A percentile compares a stretch with the other conserved stretches of the same genome.
These are phyloP conservation scores for Barnettozyma wickerhamii DNA, from an alignment of 805 yeast species.

Conservation along the genomic window DNA sequence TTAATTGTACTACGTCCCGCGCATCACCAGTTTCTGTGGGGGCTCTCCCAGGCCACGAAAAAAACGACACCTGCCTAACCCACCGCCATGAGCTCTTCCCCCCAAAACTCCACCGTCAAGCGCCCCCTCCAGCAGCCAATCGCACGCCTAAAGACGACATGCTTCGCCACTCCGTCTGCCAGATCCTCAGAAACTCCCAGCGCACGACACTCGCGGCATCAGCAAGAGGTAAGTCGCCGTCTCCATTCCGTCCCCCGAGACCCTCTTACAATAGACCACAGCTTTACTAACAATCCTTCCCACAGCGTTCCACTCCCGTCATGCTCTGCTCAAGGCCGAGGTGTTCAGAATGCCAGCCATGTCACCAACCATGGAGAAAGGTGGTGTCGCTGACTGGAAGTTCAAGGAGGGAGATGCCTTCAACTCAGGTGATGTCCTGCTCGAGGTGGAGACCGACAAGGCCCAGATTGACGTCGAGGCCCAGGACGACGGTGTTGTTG, in stretches of 20 bases:
- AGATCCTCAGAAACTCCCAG: background rate
- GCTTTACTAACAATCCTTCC: slow-evolving; percentile 2
- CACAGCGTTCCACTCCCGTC: slow-evolving; percentile 24
- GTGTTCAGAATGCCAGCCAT: slow-evolving; percentile 93
- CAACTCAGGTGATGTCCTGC: slow-evolving; percentile 73
- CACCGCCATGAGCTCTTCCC: background rate
- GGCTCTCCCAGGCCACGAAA: background rate
- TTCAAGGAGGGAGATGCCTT: slow-evolving; percentile 71
- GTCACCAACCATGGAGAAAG: slow-evolving; percentile 98
- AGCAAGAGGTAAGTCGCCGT: slow-evolving; percentile 11
- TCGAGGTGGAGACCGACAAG: slow-evolving; percentile 85
- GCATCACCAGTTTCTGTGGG: background rate
- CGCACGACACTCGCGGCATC: background rate
- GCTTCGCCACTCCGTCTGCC: slow-evolving; percentile 9
- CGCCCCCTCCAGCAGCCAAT: background rate
- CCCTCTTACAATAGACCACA: no score
- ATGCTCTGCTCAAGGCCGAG: slow-evolving; percentile 25
- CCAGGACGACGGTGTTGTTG: slow-evolving; percentile 86
- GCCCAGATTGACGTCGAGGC: slow-evolving; percentile 84
- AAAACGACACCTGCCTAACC: background rate
- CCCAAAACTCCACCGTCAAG: no score
- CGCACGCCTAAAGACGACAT: slow-evolving; percentile 1
- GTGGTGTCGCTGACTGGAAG: slow-evolving; percentile 90
- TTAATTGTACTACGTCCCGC: no score
- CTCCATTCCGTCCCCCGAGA: no score